phyloP scores from a whole-genome alignment of 345 rosid species.

The Eucalyptus viminalis region DNA sequence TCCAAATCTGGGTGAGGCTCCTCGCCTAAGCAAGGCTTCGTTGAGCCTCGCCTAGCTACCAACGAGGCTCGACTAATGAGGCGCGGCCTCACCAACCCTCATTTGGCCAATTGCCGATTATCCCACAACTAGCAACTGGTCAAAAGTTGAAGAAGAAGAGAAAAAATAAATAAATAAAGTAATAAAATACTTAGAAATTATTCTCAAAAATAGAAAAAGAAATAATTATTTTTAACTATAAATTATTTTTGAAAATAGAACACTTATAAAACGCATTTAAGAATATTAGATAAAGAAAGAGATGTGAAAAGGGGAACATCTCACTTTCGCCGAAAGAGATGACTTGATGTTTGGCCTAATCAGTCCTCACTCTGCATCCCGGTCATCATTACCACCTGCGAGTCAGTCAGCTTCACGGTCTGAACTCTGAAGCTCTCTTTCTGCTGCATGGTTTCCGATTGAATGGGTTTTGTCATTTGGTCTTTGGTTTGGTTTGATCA shows the following conservation, averaged over 20 bases:
- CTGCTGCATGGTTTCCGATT: neutral
- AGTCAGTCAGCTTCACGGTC: neutral
- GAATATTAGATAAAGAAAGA: neutral
- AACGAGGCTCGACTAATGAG: fast-evolving
- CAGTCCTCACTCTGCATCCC: neutral
- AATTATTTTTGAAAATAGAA: too few species aligned
- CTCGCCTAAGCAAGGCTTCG: fast-evolving
- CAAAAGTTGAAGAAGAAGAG: too few species aligned
- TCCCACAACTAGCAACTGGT: fast-evolving
- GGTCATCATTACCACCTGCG: neutral
- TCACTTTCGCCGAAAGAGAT: neutral
- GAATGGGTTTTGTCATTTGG: neutral
- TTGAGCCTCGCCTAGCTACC: fast-evolving
- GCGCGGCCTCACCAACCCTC: fast-evolving
- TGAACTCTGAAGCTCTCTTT: neutral
- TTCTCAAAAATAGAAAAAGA: too few species aligned
- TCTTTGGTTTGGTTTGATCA: neutral
- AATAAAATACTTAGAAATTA: too few species aligned
- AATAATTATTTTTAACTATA: too few species aligned
- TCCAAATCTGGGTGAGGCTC: fast-evolving
- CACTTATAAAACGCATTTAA: fast-evolving
- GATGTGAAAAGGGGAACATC: neutral
- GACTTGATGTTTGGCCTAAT: neutral
- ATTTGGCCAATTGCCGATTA: fast-evolving
- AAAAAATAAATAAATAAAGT: too few species aligned